These are phyloP conservation scores for Gigaspora rosea DNA, from an alignment of 192 early-diverging fungal species.

Conservation along the genomic window DNA sequence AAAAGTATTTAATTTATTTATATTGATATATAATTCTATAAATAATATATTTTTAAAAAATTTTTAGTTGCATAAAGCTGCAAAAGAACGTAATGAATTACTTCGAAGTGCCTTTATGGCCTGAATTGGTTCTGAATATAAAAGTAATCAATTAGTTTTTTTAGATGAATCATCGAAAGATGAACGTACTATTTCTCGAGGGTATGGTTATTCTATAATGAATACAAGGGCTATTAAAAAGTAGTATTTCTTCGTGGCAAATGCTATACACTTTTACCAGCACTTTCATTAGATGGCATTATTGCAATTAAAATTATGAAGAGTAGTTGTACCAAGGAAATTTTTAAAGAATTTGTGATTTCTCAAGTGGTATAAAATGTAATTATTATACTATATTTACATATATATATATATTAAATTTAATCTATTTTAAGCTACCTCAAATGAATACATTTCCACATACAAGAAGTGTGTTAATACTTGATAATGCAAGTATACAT, in stretches of 20 bases:
- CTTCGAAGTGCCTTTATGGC: too few relatives aligned
- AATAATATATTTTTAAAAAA: neutral
- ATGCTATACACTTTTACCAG: constrained; percentile 8
- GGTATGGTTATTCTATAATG: neutral
- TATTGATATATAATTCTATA: too few relatives aligned
- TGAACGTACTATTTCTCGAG: too few relatives aligned
- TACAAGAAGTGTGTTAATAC: neutral
- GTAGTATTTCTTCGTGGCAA: neutral
- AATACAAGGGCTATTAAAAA: constrained; percentile 4
- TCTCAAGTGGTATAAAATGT: constrained; percentile 10
- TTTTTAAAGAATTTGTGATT: neutral
- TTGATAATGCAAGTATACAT: too few relatives aligned
- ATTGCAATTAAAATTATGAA: too few relatives aligned
- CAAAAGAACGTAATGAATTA: too few relatives aligned
- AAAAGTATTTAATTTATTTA: neutral
- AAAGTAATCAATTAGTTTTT: too few relatives aligned
- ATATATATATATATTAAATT: neutral
- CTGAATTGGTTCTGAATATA: too few relatives aligned
- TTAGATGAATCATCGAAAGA: too few relatives aligned
- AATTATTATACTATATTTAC: neutral
- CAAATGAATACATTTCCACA: neutral
- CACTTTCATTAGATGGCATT: neutral
- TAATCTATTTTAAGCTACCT: neutral
- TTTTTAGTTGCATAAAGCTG: too few relatives aligned
- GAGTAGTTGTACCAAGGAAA: constrained; percentile 4